These are phyloP conservation scores for Aspergillus pseudoviridinutans DNA, from an alignment of 2,329 filamentous ascomycete genomes.

Conservation along the genomic window DNA sequence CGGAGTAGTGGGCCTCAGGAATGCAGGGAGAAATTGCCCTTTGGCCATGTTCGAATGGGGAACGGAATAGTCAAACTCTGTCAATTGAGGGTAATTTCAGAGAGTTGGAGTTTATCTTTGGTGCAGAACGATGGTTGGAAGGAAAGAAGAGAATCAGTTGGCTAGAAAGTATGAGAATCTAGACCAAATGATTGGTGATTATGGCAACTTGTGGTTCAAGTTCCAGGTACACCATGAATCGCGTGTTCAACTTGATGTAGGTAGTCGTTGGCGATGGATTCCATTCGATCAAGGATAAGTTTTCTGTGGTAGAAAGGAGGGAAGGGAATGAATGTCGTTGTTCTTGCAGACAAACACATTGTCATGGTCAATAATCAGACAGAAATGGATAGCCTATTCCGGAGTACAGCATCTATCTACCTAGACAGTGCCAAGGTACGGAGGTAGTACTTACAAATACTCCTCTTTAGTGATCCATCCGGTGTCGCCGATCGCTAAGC, in stretches of 20 bases:
- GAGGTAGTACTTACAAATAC: neutral
- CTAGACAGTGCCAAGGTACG: no score
- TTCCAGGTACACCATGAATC: neutral
- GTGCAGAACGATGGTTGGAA: neutral
- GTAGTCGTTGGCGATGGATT: neutral
- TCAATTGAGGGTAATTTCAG: neutral
- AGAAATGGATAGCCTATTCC: neutral
- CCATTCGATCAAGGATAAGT: neutral
- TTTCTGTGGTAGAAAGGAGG: neutral
- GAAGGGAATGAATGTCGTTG: neutral
- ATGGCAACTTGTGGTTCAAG: neutral
- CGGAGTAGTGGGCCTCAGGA: neutral
- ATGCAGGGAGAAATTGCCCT: neutral
- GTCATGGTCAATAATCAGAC: neutral
- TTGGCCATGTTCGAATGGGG: neutral
- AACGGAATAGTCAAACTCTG: neutral
- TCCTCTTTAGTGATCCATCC: neutral
- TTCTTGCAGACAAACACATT: neutral
- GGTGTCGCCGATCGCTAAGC: neutral
- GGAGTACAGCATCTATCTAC: no score
- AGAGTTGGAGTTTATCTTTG: neutral
- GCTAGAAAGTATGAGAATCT: neutral
- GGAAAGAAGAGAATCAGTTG: neutral
- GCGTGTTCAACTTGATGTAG: neutral
- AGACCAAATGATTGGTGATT: neutral